Evolutionary conservation across 805 yeast genomes (phyloP).

Genomic region (Isabelozyma rhagii): DNA sequence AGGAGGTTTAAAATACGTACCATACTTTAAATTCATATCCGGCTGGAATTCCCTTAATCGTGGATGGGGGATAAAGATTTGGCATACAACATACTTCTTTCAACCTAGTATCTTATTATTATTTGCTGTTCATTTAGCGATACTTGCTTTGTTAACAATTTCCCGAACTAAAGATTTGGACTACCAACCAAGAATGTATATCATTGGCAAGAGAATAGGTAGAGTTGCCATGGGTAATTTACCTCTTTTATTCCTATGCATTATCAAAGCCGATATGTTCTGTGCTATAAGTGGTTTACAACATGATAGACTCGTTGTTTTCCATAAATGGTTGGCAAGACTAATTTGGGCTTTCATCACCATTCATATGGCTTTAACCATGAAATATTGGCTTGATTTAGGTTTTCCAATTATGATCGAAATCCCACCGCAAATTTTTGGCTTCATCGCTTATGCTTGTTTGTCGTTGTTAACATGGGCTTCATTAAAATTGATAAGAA

Average conservation of each 20-base stretch:
- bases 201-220: conserved; percentile 42
- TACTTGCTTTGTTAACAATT: conserved; percentile 26
- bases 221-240: conserved; percentile 38
- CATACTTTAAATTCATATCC: conserved; percentile 24
- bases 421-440: conserved; percentile 52
- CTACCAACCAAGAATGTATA: conserved; percentile 36
- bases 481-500: conserved; percentile 32
- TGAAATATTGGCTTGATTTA: conserved; percentile 40
- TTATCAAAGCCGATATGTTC: conserved; percentile 39
- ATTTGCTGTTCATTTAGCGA: conserved; percentile 19
- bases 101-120: conserved; percentile 42
- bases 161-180: conserved; percentile 34
- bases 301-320: conserved; percentile 33
- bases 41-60: conserved; percentile 25
- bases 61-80: conserved; percentile 17
- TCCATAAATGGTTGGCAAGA: conserved; percentile 47
- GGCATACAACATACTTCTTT: conserved; percentile 19
- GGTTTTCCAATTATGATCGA: conserved; percentile 35
- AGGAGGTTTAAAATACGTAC: conserved; percentile 8
- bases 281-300: conserved; percentile 40
- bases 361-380: conserved; percentile 31
- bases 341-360: conserved; percentile 32
- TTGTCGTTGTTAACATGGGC: conserved; percentile 36
- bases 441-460: conserved; percentile 41
- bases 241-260: conserved; percentile 33